phyloP scores from a whole-genome alignment of 169 alveolate species.

The Cytauxzoon felis region DNA sequence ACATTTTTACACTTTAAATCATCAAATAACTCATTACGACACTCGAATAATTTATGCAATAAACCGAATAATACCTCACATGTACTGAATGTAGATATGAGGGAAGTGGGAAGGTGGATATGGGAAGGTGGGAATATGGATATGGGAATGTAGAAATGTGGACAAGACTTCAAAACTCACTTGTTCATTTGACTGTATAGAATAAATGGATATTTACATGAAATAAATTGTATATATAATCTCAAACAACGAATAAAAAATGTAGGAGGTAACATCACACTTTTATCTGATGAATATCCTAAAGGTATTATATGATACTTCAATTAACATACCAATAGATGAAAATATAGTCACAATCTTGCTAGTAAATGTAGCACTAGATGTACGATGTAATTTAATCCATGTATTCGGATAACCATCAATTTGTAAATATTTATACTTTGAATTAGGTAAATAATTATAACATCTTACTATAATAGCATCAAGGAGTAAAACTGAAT shows the following conservation, averaged over 20 bases:
- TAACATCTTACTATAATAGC: slow-evolving; percentile 44
- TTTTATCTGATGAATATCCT: neutral
- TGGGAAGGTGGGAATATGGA: slow-evolving; percentile 1
- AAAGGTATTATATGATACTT: neutral
- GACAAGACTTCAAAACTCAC: neutral
- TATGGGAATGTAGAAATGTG: neutral
- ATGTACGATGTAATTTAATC: slow-evolving; percentile 34
- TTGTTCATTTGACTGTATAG: slow-evolving; percentile 1
- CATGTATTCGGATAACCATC: slow-evolving; percentile 11
- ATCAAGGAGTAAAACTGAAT: slow-evolving; percentile 23
- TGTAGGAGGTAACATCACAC: slow-evolving; percentile 31
- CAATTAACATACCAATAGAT: slow-evolving; percentile 1
- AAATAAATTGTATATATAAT: slow-evolving; percentile 6
- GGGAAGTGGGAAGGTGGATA: too few species aligned
- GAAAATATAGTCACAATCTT: slow-evolving; percentile 47
- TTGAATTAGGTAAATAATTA: slow-evolving; percentile 24
- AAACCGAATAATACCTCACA: slow-evolving; percentile 52
- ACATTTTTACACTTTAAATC: too few species aligned
- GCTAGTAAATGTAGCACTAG: slow-evolving; percentile 32
- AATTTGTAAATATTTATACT: neutral
- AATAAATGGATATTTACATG: neutral
- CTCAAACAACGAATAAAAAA: slow-evolving; percentile 19
- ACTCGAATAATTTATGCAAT: slow-evolving; percentile 7
- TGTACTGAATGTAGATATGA: slow-evolving; percentile 17
- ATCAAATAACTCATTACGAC: neutral